Evolutionary conservation across 2,329 filamentous ascomycete genomes (phyloP).

Genomic region (Fusarium sp.): DNA sequence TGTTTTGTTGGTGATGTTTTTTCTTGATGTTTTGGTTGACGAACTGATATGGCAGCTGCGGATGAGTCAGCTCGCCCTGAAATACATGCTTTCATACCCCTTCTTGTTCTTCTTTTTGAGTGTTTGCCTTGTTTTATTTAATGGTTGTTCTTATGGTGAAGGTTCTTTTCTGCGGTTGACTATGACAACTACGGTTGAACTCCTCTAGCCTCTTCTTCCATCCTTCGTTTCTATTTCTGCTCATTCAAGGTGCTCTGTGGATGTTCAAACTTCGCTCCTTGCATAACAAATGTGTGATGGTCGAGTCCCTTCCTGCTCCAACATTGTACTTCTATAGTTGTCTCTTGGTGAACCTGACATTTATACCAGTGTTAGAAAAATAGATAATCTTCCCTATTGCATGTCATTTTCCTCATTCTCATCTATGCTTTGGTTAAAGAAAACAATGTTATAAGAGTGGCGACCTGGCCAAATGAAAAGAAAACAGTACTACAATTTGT

Average conservation of each 20-base stretch:
- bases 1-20: neutral
- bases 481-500: neutral
- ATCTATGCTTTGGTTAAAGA: neutral
- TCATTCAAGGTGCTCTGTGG: neutral
- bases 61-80: no score
- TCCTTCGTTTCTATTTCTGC: neutral
- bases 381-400: neutral
- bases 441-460: neutral
- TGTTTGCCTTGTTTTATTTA: neutral
- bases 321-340: neutral
- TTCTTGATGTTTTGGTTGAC: no score
- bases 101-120: neutral
- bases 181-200: neutral
- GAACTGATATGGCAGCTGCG: no score
- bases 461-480: neutral
- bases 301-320: neutral
- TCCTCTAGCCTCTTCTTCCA: neutral
- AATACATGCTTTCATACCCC: no score
- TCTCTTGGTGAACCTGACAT: no score
- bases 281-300: neutral
- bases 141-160: neutral
- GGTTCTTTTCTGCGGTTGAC: neutral
- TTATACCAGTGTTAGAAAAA: neutral
- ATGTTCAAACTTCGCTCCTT: neutral
- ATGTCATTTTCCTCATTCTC: neutral